Evolutionary conservation across 257 asterid genomes (phyloP), one percentile per base, ranked within the genome.

Genomic region (Scutellaria minor): DNA sequence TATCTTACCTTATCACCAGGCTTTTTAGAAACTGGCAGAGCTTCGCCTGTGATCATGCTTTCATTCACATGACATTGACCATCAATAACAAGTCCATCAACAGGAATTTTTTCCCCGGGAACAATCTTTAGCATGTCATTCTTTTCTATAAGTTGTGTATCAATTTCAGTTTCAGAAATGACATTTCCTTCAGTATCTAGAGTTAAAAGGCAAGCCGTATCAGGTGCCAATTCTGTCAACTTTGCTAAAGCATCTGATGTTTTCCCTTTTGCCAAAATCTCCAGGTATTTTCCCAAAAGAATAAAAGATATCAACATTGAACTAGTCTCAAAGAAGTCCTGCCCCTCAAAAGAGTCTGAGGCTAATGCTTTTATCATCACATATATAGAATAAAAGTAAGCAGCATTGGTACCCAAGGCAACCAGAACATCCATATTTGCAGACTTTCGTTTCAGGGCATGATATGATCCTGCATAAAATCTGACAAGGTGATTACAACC

Each of bases 371-470:
- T 93, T 75, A 89, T 45, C 94, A 93, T 85, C 52, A 83, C 78
- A 73, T 93, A 93, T 60, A 89, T 41, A 7, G 98, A 93, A 74
- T 93, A 93, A 76, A 91, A 93, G 83, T 93, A 93, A 59, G 98
- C 97, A 71, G 98, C 97, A 75, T 93, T 93, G 44, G 97, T 93
- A 76, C 98, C 98, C 91, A 93, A 84, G 41, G 97, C 97, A 84
- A 93, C 97, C 78, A 93, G 85, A 83, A 93, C 98, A 80, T 94
- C 98, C 98, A 94, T 94, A 83, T 94, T 94, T 72, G 98, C 88
- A 73, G 98, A 91, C 82, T 81, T 85, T 73, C 96, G 85, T 75
- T 73, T 85, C 75, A 94, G 85, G 48, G 98, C 96, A 84, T 91
- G 86, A 83, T 94, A 94, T 57, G 98, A 88, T 81, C 98, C 98